Percentiles rank a stretch among this genome's conserved stretches.
These are phyloP conservation scores for Diaporthe amygdali DNA, from an alignment of 2,329 filamentous ascomycete species.

Conservation along the genomic window DNA sequence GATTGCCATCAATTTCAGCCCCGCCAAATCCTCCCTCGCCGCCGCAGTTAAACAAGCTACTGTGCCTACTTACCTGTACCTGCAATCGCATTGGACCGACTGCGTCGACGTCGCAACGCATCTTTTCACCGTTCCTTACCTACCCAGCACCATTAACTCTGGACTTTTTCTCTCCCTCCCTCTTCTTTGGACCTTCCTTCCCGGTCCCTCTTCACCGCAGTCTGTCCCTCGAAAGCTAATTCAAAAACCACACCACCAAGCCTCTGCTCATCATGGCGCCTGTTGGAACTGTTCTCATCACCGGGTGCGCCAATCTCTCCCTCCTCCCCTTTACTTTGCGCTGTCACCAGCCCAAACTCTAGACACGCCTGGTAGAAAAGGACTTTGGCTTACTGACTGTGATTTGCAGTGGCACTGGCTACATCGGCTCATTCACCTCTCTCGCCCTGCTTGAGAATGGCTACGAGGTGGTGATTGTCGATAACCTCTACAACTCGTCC, in stretches of 20 bases:
- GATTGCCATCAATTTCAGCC: constrained; percentile 21
- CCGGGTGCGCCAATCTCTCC: constrained; percentile 71
- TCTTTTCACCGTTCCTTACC: background rate
- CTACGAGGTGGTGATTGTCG: constrained; percentile 95
- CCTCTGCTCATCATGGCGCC: constrained; percentile 35
- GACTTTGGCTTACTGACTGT: constrained; percentile 29
- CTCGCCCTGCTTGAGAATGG: constrained; percentile 90
- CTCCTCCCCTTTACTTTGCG: constrained; percentile 24
- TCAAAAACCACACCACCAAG: background rate
- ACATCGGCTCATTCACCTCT: constrained; percentile 97
- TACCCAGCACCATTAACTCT: background rate
- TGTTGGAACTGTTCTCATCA: constrained; percentile 87
- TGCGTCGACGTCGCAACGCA: background rate
- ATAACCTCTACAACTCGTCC: constrained; percentile 97
- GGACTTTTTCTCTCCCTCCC: background rate
- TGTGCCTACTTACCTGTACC: background rate
- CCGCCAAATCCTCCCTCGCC: constrained; percentile 8
- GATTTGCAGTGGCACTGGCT: constrained; percentile 84
- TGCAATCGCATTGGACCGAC: background rate
- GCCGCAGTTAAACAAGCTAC: constrained; percentile 3
- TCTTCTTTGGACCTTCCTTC: background rate
- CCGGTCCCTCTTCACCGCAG: background rate
- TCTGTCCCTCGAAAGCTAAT: background rate
- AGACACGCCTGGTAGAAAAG: background rate
- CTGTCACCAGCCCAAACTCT: background rate